Evolutionary conservation across 306 rosid species (phyloP).

Genomic region (Carpinus fangiana): DNA sequence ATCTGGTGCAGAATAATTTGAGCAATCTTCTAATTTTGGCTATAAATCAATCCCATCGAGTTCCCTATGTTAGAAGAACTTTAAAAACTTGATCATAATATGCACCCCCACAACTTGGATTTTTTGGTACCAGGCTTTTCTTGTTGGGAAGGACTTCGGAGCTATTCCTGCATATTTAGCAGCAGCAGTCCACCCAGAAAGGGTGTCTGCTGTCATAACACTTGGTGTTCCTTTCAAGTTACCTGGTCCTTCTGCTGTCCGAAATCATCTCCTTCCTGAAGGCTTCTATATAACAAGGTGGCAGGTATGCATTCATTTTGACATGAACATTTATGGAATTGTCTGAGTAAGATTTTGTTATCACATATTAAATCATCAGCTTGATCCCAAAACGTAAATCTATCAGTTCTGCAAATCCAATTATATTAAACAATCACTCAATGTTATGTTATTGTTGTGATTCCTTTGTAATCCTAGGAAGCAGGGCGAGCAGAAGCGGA

Average conservation of each 20-base stretch:
- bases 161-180: constrained; percentile 45
- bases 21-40: too few relatives aligned
- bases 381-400: too few relatives aligned
- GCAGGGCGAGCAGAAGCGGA: constrained; percentile 63
- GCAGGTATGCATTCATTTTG: constrained; percentile 39
- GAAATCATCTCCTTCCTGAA: constrained; percentile 49
- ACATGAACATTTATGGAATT: background rate
- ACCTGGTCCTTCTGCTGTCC: constrained; percentile 43
- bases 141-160: constrained; percentile 58
- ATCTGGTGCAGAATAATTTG: too few relatives aligned
- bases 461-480: constrained; percentile 29
- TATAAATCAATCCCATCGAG: too few relatives aligned
- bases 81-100: background rate
- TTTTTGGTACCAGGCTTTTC: constrained; percentile 41
- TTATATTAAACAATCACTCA: too few relatives aligned
- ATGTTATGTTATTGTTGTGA: background rate
- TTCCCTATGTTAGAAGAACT: background rate
- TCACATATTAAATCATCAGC: too few relatives aligned
- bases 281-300: constrained; percentile 57
- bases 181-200: constrained; percentile 46
- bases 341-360: too few relatives aligned
- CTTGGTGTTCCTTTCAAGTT: constrained; percentile 52
- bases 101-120: background rate
- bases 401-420: too few relatives aligned
- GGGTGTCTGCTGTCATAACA: constrained; percentile 44